Evolutionary conservation across 495 filamentous ascomycete species (phyloP), one percentile per base, ranked within the genome.

Genomic region (Chaetomidium leptoderma): DNA sequence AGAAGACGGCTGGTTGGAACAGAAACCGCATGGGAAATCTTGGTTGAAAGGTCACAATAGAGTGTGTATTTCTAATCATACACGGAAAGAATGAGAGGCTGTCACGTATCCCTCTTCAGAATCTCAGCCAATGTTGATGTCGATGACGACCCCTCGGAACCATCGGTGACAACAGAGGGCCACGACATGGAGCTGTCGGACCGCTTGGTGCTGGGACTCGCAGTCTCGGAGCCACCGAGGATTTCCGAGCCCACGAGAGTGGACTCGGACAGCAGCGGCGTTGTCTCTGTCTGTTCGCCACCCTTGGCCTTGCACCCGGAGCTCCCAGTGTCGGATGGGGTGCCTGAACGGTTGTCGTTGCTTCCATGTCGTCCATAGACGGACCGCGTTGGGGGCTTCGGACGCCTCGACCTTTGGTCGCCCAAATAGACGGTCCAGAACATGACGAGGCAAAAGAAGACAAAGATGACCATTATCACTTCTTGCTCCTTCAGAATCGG

Each of bases 211-310:
- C 16, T 13, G 24, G 37, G 23, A 10, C 30, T 33, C 19, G 3
- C 36, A 8, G 3, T 14, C 24, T 6, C 36, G 6, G 49, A 52
- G 49, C 21, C 49, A n/a, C n/a, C n/a, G n/a, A n/a, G n/a, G n/a
- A n/a, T 14, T n/a, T 6, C 36, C 1, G 49, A 52, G 49, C 21
- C 49, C 24, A 19, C 1, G 24, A 53, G 11, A 35, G 33, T 52
- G 14, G 49, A 40, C 8, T 52, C 49, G 26, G 51, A 45, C 14
- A 56, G 30, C 32, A 47, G 33, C 32, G 33, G 43, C 4, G 32
- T 56, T 6, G 53, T 56, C 33, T 47, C 24, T n/a, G 24, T 8
- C 24, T 24, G 26, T 14, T 29, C 24, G 2, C 2, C 14, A 6
- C 17, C 14, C 16, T 30, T 29, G 13, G 2, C 26, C 13, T 47